Evolutionary conservation across 768 basidiomycete genomes (phyloP).

Genomic region (Roridomyces roridus): DNA sequence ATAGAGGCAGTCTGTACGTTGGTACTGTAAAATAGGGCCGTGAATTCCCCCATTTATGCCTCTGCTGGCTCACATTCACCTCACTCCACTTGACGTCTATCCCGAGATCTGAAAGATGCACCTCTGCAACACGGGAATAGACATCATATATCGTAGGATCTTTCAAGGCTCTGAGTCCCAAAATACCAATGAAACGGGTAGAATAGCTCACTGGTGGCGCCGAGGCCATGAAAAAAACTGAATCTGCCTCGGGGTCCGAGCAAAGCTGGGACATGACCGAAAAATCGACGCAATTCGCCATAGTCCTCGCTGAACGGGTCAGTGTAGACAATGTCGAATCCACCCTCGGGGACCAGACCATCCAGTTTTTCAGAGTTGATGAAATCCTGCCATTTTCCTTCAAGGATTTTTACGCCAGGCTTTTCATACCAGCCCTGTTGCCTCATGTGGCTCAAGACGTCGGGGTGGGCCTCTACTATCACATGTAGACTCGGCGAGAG

Average conservation of each 20-base stretch:
- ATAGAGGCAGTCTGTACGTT: constrained; percentile 71
- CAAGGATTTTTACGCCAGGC: constrained; percentile 77
- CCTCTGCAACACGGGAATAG: constrained; percentile 82
- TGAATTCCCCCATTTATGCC: constrained; percentile 77
- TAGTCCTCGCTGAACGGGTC: constrained; percentile 95
- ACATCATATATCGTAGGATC: constrained; percentile 92
- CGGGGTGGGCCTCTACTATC: constrained; percentile 94
- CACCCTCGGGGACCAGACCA: constrained; percentile 49
- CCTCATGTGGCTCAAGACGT: constrained; percentile 86
- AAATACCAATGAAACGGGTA: constrained; percentile 4
- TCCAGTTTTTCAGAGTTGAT: constrained; percentile 65
- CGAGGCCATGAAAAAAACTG: constrained; percentile 97
- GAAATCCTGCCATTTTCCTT: constrained; percentile 95
- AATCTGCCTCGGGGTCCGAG: constrained; percentile 81
- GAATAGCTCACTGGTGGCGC: constrained; percentile 80
- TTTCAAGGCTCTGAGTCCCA: constrained; percentile 35
- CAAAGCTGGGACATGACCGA: constrained; percentile 79
- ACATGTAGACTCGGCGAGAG: constrained; percentile 76
- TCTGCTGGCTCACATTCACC: constrained; percentile 66
- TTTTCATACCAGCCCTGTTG: constrained; percentile 79
- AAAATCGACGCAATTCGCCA: constrained; percentile 79
- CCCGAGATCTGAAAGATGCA: constrained; percentile 86
- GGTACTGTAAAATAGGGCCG: constrained; percentile 80
- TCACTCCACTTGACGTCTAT: constrained; percentile 83
- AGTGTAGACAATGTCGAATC: constrained; percentile 89